phyloP scores from a whole-genome alignment of 495 filamentous ascomycete species.

The Penicillium goetzii region DNA sequence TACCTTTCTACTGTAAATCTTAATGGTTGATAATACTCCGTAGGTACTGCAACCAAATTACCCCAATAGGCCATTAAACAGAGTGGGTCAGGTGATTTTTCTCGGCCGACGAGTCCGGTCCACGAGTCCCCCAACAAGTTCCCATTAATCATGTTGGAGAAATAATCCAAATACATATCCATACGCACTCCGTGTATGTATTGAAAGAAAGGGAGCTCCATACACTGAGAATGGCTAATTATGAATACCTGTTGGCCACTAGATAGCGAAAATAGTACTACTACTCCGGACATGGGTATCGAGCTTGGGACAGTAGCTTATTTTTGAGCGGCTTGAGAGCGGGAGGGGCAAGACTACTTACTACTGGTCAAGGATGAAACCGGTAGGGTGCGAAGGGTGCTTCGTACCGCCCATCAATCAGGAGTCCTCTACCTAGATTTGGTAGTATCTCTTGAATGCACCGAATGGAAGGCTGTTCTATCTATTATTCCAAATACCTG shows the following conservation, averaged over 20 bases:
- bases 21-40: neutral
- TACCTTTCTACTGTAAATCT: neutral
- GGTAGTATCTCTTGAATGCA: too few species aligned
- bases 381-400: neutral
- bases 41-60: neutral
- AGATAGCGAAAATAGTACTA: neutral
- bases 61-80: constrained; percentile 1
- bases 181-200: neutral
- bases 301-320: neutral
- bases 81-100: neutral
- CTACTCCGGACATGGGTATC: neutral
- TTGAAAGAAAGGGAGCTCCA: neutral
- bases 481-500: too few species aligned
- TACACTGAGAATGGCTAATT: neutral
- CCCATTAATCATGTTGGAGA: neutral
- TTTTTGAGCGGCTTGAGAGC: neutral
- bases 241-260: neutral
- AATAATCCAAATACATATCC: neutral
- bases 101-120: neutral
- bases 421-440: neutral
- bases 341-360: neutral
- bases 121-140: neutral
- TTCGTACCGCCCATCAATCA: neutral
- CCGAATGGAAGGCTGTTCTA: too few species aligned
- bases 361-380: neutral